These are phyloP conservation scores for Galerina marginata DNA, from an alignment of 768 basidiomycete species.

Conservation along the genomic window DNA sequence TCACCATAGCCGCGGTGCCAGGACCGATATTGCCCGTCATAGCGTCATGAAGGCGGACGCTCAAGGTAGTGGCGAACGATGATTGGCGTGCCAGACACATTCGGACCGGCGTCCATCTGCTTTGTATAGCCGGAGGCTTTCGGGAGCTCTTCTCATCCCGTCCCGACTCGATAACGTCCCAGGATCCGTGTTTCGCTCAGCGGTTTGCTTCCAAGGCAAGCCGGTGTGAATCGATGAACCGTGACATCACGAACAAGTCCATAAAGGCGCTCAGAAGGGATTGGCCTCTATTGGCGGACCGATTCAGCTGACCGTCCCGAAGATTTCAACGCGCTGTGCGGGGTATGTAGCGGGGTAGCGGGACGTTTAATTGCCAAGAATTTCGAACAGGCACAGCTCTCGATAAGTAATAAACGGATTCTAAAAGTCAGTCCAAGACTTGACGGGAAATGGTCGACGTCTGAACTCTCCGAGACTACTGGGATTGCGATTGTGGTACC, in stretches of 20 bases:
- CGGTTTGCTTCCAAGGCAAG: not conserved
- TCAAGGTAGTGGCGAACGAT: no score
- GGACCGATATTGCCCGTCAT: not conserved
- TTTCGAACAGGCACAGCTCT: no score
- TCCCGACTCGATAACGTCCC: not conserved
- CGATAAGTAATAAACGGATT: no score
- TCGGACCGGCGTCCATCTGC: not conserved
- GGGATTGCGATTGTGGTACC: conserved; percentile 4
- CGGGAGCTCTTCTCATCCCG: not conserved
- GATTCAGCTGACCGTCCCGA: no score
- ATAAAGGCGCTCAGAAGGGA: no score
- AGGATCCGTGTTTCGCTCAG: conserved; percentile 2
- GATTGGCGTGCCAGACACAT: no score
- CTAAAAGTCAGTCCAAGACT: not conserved
- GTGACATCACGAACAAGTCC: not conserved
- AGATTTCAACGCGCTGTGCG: no score
- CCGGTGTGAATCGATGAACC: conserved; percentile 1
- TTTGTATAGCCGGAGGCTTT: not conserved
- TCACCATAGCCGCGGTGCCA: no score
- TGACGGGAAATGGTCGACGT: not conserved
- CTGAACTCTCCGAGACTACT: conserved; percentile 4
- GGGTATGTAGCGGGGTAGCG: no score
- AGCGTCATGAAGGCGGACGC: not conserved
- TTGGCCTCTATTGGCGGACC: no score
- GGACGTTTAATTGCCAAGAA: no score